These are phyloP conservation scores for Botrytis squamosa DNA, from an alignment of 2,329 filamentous ascomycete genomes.

Conservation along the genomic window DNA sequence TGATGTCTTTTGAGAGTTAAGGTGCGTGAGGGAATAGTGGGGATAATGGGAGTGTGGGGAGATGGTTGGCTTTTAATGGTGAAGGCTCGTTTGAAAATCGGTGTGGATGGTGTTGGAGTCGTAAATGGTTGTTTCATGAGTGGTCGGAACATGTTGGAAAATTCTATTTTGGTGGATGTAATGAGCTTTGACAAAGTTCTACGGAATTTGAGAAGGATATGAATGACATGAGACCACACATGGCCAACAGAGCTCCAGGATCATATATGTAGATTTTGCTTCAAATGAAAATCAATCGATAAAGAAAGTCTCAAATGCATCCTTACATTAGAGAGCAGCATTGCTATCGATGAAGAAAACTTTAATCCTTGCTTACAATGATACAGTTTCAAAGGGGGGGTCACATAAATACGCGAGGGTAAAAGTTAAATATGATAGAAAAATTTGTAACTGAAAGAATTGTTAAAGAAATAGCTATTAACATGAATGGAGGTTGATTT, in stretches of 20 bases:
- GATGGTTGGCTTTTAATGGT: background rate
- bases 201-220: background rate
- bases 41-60: fast-evolving
- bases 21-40: background rate
- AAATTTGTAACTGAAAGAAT: background rate
- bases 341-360: background rate
- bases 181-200: background rate
- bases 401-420: fast-evolving
- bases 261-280: background rate
- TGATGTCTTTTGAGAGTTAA: background rate
- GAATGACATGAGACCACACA: fast-evolving
- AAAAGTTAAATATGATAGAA: fast-evolving
- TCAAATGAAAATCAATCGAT: background rate
- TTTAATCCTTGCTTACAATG: background rate
- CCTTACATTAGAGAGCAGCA: background rate
- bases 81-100: background rate
- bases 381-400: background rate
- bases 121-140: background rate
- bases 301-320: background rate
- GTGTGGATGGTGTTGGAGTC: background rate
- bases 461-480: no score
- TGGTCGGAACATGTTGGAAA: background rate
- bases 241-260: background rate
- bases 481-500: background rate
- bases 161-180: background rate